These are phyloP conservation scores for Pseudozyma sp. DNA, from an alignment of 1,284 basidiomycete genomes.

Conservation along the genomic window DNA sequence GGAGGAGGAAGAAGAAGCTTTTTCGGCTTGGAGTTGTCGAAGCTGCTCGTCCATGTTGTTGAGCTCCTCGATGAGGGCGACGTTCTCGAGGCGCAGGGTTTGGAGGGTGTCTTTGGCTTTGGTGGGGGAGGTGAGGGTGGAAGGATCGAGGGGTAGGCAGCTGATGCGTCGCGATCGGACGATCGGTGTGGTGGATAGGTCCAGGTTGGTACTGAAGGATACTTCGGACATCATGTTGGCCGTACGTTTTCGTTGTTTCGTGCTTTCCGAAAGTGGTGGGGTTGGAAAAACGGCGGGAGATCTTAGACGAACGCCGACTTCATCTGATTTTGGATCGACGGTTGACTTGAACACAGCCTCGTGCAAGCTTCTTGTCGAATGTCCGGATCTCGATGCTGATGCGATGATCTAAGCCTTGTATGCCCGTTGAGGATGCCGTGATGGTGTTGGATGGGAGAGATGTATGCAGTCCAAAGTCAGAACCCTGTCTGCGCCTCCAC, in stretches of 20 bases:
- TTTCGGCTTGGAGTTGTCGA: background rate
- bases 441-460: too few species aligned
- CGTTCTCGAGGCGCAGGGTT: conserved; percentile 30
- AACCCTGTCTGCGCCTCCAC: conserved; percentile 1
- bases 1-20: conserved; percentile 15
- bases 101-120: conserved; percentile 6
- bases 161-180: conserved; percentile 19
- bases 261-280: too few species aligned
- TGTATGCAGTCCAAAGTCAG: background rate
- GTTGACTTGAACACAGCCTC: too few species aligned
- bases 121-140: conserved; percentile 14
- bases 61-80: conserved; percentile 20
- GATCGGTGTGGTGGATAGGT: conserved; percentile 5
- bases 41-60: conserved; percentile 5
- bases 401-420: too few species aligned
- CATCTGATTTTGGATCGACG: background rate
- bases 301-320: background rate
- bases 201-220: conserved; percentile 2
- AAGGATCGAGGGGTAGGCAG: conserved; percentile 13
- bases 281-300: too few species aligned
- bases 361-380: too few species aligned
- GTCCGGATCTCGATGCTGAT: background rate
- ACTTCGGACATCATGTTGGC: conserved; percentile 24
- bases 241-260: background rate
- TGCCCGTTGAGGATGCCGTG: too few species aligned